phyloP scores from a whole-genome alignment of 805 yeast species.

The Wickerhamomyces chambardii region DNA sequence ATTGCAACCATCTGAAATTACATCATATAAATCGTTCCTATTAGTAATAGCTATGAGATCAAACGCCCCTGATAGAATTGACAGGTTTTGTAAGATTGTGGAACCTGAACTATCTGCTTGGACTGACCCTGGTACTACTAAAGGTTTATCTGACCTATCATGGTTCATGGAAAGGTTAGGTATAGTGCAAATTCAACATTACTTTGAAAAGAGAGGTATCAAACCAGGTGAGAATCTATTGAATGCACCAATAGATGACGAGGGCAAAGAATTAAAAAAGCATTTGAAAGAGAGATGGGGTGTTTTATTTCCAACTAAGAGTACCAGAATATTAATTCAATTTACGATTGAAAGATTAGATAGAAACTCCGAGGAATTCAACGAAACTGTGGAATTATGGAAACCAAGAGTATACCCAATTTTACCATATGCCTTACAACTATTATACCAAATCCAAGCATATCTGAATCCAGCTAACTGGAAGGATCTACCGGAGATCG shows the following conservation, averaged over 20 bases:
- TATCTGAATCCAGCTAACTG: conserved; percentile 93
- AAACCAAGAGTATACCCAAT: conserved; percentile 89
- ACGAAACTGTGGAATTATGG: conserved; percentile 67
- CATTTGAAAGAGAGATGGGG: conserved; percentile 89
- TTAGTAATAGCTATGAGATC: conserved; percentile 88
- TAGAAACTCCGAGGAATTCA: conserved; percentile 69
- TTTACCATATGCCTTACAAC: conserved; percentile 80
- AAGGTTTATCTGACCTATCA: conserved; percentile 80
- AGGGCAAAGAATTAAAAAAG: conserved; percentile 67
- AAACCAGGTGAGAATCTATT: conserved; percentile 68
- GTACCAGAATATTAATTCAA: conserved; percentile 90
- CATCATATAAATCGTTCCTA: conserved; percentile 86
- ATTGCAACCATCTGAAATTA: conserved; percentile 84
- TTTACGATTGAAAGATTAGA: conserved; percentile 88
- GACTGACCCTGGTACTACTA: conserved; percentile 87
- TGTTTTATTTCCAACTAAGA: conserved; percentile 88
- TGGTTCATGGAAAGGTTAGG: conserved; percentile 99
- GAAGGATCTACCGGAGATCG: conserved; percentile 80
- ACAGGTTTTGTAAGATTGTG: conserved; percentile 76
- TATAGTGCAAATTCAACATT: conserved; percentile 85
- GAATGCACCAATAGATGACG: conserved; percentile 81
- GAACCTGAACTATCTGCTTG: conserved; percentile 91
- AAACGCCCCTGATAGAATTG: conserved; percentile 61
- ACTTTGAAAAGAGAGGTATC: conserved; percentile 77
- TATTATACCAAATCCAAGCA: conserved; percentile 85